phyloP scores from a whole-genome alignment of 345 rosid species.

The Firmiana major region DNA sequence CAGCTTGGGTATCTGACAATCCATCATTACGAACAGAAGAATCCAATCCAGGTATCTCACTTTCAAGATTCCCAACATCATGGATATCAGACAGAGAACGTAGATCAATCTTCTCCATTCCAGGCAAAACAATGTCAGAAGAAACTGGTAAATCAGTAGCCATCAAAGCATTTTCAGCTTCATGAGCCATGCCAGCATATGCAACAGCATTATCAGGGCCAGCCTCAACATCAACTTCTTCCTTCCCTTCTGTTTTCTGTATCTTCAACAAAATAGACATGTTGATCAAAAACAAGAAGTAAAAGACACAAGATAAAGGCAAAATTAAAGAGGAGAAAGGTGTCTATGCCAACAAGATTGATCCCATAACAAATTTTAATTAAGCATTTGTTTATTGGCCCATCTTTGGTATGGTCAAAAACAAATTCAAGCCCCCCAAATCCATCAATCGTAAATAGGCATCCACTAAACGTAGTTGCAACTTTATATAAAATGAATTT shows the following conservation, averaged over 20 bases:
- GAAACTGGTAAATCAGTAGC: constrained; percentile 42
- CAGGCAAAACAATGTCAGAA: constrained; percentile 40
- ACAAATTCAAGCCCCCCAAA: neutral
- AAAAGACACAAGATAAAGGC: neutral
- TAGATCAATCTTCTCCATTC: constrained; percentile 30
- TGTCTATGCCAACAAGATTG: neutral
- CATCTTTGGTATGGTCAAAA: neutral
- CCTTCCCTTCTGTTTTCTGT: constrained; percentile 42
- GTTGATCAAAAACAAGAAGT: neutral
- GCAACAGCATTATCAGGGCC: constrained; percentile 25
- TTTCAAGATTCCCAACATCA: constrained; percentile 43
- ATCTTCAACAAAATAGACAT: constrained; percentile 25
- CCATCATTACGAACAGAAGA: constrained; percentile 56
- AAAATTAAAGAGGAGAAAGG: neutral
- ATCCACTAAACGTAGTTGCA: neutral
- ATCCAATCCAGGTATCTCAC: constrained; percentile 80
- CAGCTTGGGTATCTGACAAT: constrained; percentile 49
- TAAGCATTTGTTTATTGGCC: neutral
- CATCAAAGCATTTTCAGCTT: constrained; percentile 41
- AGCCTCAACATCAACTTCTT: constrained; percentile 34
- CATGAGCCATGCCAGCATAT: constrained; percentile 31
- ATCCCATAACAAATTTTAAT: neutral
- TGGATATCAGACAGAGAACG: constrained; percentile 38
- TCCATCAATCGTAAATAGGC: neutral
- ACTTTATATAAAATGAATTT: neutral